Percentiles rank a stretch among this genome's conserved stretches.
Conservation (phyloP, 2,329 filamentous ascomycete species). For the Didymella pinodella region DNA sequence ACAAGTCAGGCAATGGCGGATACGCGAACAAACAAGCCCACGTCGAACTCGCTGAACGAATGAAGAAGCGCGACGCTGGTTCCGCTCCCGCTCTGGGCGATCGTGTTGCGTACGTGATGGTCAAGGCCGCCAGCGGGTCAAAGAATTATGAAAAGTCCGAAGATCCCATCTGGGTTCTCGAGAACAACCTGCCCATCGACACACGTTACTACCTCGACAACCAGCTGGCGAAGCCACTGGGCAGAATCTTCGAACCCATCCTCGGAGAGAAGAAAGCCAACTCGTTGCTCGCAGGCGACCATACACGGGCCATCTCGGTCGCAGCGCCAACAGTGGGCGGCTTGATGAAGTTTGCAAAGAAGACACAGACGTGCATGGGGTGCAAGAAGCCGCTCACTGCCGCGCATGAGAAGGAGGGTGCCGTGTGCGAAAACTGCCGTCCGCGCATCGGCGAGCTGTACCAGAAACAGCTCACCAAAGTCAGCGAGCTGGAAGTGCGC, state of each 20-base stretch:
- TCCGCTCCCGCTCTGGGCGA: constrained; percentile 93
- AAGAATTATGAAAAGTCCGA: constrained; percentile 98
- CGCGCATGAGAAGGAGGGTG: constrained; percentile 80
- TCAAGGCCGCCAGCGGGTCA: constrained; percentile 85
- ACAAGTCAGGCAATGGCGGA: constrained; percentile 44
- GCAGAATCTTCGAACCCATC: constrained; percentile 97
- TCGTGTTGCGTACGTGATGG: constrained; percentile 97
- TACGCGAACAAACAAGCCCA: constrained; percentile 95
- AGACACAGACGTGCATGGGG: constrained; percentile 97
- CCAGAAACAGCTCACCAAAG: constrained; percentile 85
- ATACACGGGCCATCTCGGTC: constrained; percentile 93
- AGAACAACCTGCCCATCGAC: constrained; percentile 97
- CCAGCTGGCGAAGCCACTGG: constrained; percentile 92
- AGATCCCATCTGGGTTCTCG: constrained; percentile 94
- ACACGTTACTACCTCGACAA: constrained; percentile 99
- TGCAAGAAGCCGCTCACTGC: constrained; percentile 94
- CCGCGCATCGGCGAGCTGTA: constrained; percentile 91
- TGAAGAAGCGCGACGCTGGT: constrained; percentile 95
- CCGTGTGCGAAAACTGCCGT: constrained; percentile 86
- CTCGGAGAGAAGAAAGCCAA: constrained; percentile 90
- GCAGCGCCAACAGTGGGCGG: constrained; percentile 91
- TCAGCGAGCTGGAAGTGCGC: constrained; percentile 89
- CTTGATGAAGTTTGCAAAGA: constrained; percentile 98
- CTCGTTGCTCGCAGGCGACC: constrained; percentile 86
- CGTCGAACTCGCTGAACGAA: constrained; percentile 91